phyloP scores from a whole-genome alignment of 192 early-diverging fungal species.

The Oehlia diaphana region DNA sequence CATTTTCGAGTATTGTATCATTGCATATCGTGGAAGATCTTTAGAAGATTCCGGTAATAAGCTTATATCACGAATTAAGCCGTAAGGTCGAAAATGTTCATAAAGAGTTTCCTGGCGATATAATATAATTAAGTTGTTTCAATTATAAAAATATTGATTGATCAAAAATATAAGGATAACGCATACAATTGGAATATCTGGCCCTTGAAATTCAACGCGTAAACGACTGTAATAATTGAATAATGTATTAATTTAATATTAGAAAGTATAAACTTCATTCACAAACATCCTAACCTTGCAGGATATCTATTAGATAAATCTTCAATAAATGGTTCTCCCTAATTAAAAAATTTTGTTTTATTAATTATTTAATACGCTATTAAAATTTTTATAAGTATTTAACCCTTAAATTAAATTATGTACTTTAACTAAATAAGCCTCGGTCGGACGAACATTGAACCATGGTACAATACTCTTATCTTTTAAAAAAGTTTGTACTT shows the following conservation, averaged over 20 bases:
- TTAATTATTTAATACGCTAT: not conserved
- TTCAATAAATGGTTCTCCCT: conserved; percentile 69
- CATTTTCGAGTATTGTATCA: conserved; percentile 75
- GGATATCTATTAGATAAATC: conserved; percentile 65
- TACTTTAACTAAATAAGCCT: conserved; percentile 64
- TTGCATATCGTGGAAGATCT: conserved; percentile 76
- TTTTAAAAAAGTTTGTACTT: conserved; percentile 54
- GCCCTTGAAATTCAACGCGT: conserved; percentile 75
- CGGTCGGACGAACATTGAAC: conserved; percentile 64
- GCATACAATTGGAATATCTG: conserved; percentile 56
- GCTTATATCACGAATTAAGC: conserved; percentile 80
- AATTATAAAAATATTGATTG: not conserved
- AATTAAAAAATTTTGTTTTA: not conserved
- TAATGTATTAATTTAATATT: not conserved
- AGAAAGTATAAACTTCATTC: not conserved
- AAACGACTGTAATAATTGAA: conserved; percentile 50
- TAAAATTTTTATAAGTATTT: not conserved
- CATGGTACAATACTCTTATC: conserved; percentile 58
- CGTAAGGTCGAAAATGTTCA: conserved; percentile 73
- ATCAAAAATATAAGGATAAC: conserved; percentile 6
- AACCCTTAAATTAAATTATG: not conserved
- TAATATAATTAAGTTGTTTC: not conserved
- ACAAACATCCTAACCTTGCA: conserved; percentile 17
- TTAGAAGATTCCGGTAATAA: conserved; percentile 59
- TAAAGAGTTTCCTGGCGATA: conserved; percentile 60